These are phyloP conservation scores for Epichloe hybrida DNA, from an alignment of 2,329 filamentous ascomycete genomes.

Conservation along the genomic window DNA sequence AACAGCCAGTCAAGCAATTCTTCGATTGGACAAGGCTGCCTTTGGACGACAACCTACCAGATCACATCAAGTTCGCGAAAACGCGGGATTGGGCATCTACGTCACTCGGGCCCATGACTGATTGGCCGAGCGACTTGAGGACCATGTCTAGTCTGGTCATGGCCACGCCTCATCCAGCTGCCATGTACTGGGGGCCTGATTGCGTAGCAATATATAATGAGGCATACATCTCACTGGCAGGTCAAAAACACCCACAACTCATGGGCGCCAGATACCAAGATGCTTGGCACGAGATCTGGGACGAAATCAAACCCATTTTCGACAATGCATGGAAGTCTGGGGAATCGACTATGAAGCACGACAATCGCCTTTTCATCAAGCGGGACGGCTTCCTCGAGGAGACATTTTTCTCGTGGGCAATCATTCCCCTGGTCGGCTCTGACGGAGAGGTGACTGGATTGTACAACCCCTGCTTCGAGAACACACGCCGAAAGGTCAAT, in stretches of 20 bases:
- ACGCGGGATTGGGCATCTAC: conserved; percentile 62
- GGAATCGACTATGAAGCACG: conserved; percentile 73
- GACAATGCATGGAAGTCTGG: conserved; percentile 53
- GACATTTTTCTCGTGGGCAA: conserved; percentile 71
- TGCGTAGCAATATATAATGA: conserved; percentile 59
- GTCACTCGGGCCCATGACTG: conserved; percentile 59
- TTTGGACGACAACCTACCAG: conserved; percentile 46
- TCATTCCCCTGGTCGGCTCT: conserved; percentile 62
- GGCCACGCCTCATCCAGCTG: conserved; percentile 60
- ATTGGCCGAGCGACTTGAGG: conserved; percentile 58
- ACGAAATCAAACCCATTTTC: conserved; percentile 55
- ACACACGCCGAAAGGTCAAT: conserved; percentile 63
- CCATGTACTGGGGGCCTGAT: conserved; percentile 69
- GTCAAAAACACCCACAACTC: conserved; percentile 59
- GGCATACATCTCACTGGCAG: conserved; percentile 56
- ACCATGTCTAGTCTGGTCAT: conserved; percentile 74
- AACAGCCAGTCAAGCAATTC: conserved; percentile 7
- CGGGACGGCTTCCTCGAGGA: conserved; percentile 62
- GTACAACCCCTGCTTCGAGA: conserved; percentile 72
- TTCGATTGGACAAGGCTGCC: conserved; percentile 76
- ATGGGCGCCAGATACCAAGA: conserved; percentile 61
- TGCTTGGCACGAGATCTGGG: conserved; percentile 65
- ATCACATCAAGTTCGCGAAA: conserved; percentile 60
- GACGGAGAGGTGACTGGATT: conserved; percentile 63
- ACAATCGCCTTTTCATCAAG: conserved; percentile 61